These are phyloP conservation scores for Teunomyces panamensis DNA, from an alignment of 805 yeast genomes.

Conservation along the genomic window DNA sequence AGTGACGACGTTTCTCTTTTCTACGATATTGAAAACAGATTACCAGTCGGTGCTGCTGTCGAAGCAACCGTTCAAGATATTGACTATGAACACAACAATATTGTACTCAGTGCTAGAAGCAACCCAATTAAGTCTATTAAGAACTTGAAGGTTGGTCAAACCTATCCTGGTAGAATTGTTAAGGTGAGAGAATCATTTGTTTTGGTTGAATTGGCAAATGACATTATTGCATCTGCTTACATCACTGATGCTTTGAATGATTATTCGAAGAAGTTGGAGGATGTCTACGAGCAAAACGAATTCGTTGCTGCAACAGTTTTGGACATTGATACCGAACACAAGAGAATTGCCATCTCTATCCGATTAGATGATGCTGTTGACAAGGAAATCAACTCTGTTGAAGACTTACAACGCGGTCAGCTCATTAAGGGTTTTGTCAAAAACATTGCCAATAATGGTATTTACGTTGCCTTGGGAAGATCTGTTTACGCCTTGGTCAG, in stretches of 20 bases:
- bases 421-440: slow-evolving; percentile 80
- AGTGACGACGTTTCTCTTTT: slow-evolving; percentile 50
- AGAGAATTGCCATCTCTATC: slow-evolving; percentile 61
- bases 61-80: slow-evolving; percentile 52
- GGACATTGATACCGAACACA: slow-evolving; percentile 45
- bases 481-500: slow-evolving; percentile 74
- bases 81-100: slow-evolving; percentile 52
- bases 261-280: slow-evolving; percentile 52
- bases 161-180: slow-evolving; percentile 60
- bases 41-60: slow-evolving; percentile 72
- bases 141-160: slow-evolving; percentile 54
- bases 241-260: slow-evolving; percentile 77
- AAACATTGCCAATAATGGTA: slow-evolving; percentile 69
- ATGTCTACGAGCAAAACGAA: slow-evolving; percentile 48
- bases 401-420: slow-evolving; percentile 65
- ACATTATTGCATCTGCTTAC: slow-evolving; percentile 60
- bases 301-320: slow-evolving; percentile 56
- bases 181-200: slow-evolving; percentile 59
- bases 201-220: slow-evolving; percentile 65
- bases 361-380: slow-evolving; percentile 54
- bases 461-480: slow-evolving; percentile 74
- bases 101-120: slow-evolving; percentile 49
- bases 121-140: slow-evolving; percentile 38
- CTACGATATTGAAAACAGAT: slow-evolving; percentile 48
- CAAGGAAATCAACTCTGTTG: slow-evolving; percentile 43